A percentile compares a stretch with the other conserved stretches of the same genome.
Evolutionary conservation across 225 moss, liverwort and hornwort genomes (phyloP).

Genomic region (Pleurozium schreberi): DNA sequence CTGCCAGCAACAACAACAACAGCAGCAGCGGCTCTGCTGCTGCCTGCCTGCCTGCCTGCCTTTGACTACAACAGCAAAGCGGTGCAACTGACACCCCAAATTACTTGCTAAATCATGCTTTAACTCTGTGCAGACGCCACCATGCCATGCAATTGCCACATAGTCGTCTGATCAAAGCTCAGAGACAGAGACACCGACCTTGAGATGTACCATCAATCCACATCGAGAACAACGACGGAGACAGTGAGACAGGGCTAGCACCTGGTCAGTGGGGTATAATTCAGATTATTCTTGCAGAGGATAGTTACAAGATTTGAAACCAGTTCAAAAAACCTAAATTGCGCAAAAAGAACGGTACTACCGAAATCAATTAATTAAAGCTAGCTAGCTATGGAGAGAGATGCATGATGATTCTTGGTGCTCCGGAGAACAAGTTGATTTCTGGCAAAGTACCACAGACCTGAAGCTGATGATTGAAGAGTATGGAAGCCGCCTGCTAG

Average conservation of each 20-base stretch:
- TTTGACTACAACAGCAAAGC: constrained; percentile 1
- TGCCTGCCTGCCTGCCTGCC: background rate
- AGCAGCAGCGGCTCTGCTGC: background rate
- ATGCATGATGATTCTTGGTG: background rate
- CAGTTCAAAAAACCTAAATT: constrained; percentile 6
- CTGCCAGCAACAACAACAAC: background rate
- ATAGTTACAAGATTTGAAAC: constrained; percentile 1
- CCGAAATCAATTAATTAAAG: background rate
- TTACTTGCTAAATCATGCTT: background rate
- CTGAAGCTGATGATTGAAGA: background rate
- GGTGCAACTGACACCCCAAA: background rate
- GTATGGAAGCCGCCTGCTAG: background rate
- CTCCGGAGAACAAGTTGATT: background rate
- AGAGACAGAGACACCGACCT: constrained; percentile 11
- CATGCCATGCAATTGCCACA: background rate
- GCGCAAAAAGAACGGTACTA: background rate
- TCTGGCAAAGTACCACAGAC: constrained; percentile 7
- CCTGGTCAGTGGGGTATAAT: constrained; percentile 7
- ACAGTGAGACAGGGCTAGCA: background rate
- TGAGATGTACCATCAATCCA: constrained; percentile 4
- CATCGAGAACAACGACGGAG: constrained; percentile 7
- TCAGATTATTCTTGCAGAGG: constrained; percentile 8
- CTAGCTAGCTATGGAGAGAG: background rate
- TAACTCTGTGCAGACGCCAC: background rate
- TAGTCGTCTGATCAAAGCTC: background rate